phyloP scores from a whole-genome alignment of 495 filamentous ascomycete genomes.

The Penicillium flavigenum region DNA sequence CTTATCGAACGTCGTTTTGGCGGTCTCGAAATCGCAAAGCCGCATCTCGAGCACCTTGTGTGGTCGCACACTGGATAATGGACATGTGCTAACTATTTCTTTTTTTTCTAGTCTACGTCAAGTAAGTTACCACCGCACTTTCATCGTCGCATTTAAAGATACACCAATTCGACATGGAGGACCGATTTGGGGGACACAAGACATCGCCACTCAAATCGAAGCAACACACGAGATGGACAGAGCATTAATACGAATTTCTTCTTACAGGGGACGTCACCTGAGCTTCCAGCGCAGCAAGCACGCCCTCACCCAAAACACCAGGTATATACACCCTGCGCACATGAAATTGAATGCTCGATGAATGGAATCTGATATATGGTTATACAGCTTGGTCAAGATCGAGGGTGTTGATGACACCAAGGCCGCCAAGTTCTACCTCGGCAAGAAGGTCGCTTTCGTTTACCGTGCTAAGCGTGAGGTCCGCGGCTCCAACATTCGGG shows the following conservation, averaged over 20 bases:
- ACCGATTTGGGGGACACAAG: conserved; percentile 14
- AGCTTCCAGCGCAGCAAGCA: conserved; percentile 90
- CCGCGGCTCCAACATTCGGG: conserved; percentile 93
- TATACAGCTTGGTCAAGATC: conserved; percentile 79
- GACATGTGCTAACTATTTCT: conserved; percentile 36
- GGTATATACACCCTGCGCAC: conserved; percentile 33
- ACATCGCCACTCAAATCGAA: conserved; percentile 4
- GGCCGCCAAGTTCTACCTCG: conserved; percentile 86
- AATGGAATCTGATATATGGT: conserved; percentile 32
- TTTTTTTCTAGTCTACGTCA: conserved; percentile 75
- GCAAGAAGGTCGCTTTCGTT: conserved; percentile 96
- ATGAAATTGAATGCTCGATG: conserved; percentile 14
- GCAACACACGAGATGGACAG: conserved; percentile 22
- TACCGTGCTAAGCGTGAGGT: conserved; percentile 91
- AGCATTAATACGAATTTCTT: conserved; percentile 39
- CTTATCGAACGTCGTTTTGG: conserved; percentile 18
- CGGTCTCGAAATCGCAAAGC: conserved; percentile 13
- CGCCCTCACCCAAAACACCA: conserved; percentile 79
- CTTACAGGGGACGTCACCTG: conserved; percentile 79
- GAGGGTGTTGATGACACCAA: conserved; percentile 88
- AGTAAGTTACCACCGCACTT: conserved; percentile 60
- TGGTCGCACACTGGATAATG: conserved; percentile 12
- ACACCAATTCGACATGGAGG: conserved; percentile 17
- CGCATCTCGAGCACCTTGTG: conserved; percentile 18
- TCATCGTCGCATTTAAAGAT: conserved; percentile 27